Conservation (phyloP, 2,329 filamentous ascomycete genomes). For the Meredithiella fracta region DNA sequence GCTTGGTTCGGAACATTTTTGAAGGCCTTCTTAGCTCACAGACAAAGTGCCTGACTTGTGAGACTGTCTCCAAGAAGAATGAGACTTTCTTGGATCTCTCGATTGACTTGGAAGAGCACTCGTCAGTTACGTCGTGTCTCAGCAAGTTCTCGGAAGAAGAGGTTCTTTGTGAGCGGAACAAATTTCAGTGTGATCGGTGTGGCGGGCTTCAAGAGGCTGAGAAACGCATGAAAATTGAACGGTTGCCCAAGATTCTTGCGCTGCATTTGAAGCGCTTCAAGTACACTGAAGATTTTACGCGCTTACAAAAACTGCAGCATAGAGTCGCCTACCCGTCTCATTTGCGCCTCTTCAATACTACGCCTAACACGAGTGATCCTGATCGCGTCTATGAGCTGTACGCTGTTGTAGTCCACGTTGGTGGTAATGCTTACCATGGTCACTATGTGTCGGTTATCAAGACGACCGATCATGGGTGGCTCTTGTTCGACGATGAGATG, state of each 20-base stretch:
- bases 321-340: slow-evolving; percentile 95
- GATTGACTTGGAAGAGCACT: slow-evolving; percentile 87
- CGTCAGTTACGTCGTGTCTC: slow-evolving; percentile 87
- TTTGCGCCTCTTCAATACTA: slow-evolving; percentile 91
- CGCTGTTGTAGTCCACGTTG: slow-evolving; percentile 92
- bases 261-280: slow-evolving; percentile 95
- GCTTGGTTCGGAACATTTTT: slow-evolving; percentile 96
- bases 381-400: slow-evolving; percentile 93
- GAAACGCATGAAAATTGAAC: slow-evolving; percentile 98
- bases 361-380: slow-evolving; percentile 82
- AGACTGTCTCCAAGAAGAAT: slow-evolving; percentile 85
- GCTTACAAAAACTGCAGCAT: slow-evolving; percentile 91
- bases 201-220: slow-evolving; percentile 93
- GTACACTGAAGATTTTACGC: slow-evolving; percentile 88
- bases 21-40: slow-evolving; percentile 90
- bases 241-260: slow-evolving; percentile 76
- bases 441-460: slow-evolving; percentile 98
- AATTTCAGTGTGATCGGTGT: slow-evolving; percentile 96
- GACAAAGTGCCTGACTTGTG: slow-evolving; percentile 89
- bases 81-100: slow-evolving; percentile 93
- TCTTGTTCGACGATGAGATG: slow-evolving; percentile 95
- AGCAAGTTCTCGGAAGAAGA: slow-evolving; percentile 95
- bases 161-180: slow-evolving; percentile 96
- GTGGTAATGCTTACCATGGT: slow-evolving; percentile 88
- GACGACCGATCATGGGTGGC: slow-evolving; percentile 86